These are phyloP conservation scores for Lactarius sp. DNA, from an alignment of 768 basidiomycete species.

Conservation along the genomic window DNA sequence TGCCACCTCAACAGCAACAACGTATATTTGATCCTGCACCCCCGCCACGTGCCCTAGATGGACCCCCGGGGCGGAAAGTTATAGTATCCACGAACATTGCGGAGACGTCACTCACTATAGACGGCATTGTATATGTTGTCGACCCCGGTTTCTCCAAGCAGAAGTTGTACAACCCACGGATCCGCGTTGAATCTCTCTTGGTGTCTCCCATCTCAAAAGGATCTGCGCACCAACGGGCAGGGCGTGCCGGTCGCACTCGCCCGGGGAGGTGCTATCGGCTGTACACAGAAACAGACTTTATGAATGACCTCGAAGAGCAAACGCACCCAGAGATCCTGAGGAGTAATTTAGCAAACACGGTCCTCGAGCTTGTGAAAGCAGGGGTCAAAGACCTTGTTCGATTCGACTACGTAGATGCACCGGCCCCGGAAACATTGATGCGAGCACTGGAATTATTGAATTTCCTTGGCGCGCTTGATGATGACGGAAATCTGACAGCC, in stretches of 20 bases:
- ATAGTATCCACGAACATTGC: constrained; percentile 97
- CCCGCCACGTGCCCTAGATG: constrained; percentile 48
- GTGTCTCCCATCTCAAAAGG: constrained; percentile 97
- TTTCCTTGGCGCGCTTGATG: constrained; percentile 87
- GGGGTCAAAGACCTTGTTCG: constrained; percentile 89
- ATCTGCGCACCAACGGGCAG: constrained; percentile 91
- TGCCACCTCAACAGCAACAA: constrained; percentile 93
- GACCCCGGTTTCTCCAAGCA: constrained; percentile 98
- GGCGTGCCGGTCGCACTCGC: constrained; percentile 91
- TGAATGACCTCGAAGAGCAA: constrained; percentile 93
- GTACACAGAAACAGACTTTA: constrained; percentile 96
- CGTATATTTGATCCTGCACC: constrained; percentile 93
- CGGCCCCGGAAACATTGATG: constrained; percentile 97
- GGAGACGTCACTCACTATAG: constrained; percentile 95
- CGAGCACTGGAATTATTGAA: constrained; percentile 92
- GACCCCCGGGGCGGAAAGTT: constrained; percentile 87
- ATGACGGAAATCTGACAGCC: constrained; percentile 85
- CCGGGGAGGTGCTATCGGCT: constrained; percentile 97
- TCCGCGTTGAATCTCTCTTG: constrained; percentile 88
- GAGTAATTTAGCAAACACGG: constrained; percentile 89
- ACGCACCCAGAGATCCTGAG: constrained; percentile 94
- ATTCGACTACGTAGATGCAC: constrained; percentile 90
- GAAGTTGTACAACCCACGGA: constrained; percentile 96
- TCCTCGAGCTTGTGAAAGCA: constrained; percentile 89
- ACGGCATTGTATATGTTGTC: constrained; percentile 97